phyloP scores from a whole-genome alignment of 2,329 filamentous ascomycete genomes.

The Tolypocladium pustulatum region DNA sequence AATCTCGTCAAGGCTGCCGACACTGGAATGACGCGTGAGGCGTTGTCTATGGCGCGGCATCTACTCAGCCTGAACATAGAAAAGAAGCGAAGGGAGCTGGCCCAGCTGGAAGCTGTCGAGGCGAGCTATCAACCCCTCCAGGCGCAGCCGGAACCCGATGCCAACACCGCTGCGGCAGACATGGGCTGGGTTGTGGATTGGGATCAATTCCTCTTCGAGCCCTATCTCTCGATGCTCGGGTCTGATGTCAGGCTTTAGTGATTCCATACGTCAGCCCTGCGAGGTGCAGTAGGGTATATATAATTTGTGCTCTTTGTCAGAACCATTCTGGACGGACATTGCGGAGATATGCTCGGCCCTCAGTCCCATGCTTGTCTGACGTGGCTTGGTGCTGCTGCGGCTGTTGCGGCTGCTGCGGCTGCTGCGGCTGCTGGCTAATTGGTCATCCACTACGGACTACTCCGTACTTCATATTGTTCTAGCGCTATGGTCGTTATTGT shows the following conservation, averaged over 20 bases:
- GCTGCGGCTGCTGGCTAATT: too few relatives aligned
- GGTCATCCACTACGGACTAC: too few relatives aligned
- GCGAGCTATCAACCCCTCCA: constrained; percentile 4
- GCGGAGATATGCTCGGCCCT: too few relatives aligned
- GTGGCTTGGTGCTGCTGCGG: too few relatives aligned
- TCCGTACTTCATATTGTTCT: too few relatives aligned
- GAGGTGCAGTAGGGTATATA: too few relatives aligned
- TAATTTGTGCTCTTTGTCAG: too few relatives aligned
- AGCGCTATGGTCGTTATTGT: too few relatives aligned
- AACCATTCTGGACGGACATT: too few relatives aligned
- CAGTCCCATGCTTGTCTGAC: too few relatives aligned
- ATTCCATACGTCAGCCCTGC: too few relatives aligned
- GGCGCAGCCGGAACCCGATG: constrained; percentile 1
- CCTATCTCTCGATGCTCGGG: constrained; percentile 10
- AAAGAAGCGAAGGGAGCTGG: constrained; percentile 11
- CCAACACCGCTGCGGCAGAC: constrained; percentile 1
- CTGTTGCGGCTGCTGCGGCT: too few relatives aligned
- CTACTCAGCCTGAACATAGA: constrained; percentile 7
- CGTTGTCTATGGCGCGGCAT: constrained; percentile 10
- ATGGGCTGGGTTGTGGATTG: constrained; percentile 8
- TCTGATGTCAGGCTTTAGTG: constrained; percentile 6
- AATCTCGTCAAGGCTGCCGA: constrained; percentile 7
- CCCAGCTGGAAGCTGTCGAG: constrained; percentile 10
- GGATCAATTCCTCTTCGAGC: constrained; percentile 11
- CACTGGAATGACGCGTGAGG: constrained; percentile 10